phyloP scores from a whole-genome alignment of 495 filamentous ascomycete species.

The Talaromyces stipitatus region DNA sequence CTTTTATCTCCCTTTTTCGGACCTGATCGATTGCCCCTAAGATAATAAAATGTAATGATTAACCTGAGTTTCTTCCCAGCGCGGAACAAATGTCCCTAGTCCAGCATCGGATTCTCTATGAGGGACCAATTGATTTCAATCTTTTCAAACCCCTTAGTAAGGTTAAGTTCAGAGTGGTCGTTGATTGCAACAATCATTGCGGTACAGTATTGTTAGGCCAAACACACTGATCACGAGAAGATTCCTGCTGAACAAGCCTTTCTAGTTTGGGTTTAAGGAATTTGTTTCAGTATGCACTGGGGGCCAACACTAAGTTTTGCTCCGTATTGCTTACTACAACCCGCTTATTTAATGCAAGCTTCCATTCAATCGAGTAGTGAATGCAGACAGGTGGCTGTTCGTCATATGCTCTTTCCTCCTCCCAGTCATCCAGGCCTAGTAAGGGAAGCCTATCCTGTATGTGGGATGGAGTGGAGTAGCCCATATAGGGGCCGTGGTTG shows the following conservation, averaged over 20 bases:
- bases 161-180: constrained; percentile 17
- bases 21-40: constrained; percentile 8
- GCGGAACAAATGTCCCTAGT: background rate
- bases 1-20: constrained; percentile 12
- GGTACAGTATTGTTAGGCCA: constrained; percentile 15
- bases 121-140: constrained; percentile 15
- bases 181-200: constrained; percentile 12
- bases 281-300: constrained; percentile 17
- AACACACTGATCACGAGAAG: constrained; percentile 8
- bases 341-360: constrained; percentile 24
- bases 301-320: constrained; percentile 16
- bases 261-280: constrained; percentile 9
- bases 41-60: constrained; percentile 13
- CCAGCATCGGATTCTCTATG: constrained; percentile 12
- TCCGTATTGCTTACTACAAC: constrained; percentile 24
- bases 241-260: constrained; percentile 10
- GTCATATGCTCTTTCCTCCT: constrained; percentile 18
- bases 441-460: too few species aligned
- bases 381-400: constrained; percentile 22
- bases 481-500: too few species aligned
- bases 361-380: constrained; percentile 31
- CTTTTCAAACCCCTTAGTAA: constrained; percentile 15
- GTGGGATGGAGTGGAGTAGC: too few species aligned
- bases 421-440: constrained; percentile 9
- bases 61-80: constrained; percentile 9